These are phyloP conservation scores for Xylaria scruposa DNA, from an alignment of 495 filamentous ascomycete species.

Conservation along the genomic window DNA sequence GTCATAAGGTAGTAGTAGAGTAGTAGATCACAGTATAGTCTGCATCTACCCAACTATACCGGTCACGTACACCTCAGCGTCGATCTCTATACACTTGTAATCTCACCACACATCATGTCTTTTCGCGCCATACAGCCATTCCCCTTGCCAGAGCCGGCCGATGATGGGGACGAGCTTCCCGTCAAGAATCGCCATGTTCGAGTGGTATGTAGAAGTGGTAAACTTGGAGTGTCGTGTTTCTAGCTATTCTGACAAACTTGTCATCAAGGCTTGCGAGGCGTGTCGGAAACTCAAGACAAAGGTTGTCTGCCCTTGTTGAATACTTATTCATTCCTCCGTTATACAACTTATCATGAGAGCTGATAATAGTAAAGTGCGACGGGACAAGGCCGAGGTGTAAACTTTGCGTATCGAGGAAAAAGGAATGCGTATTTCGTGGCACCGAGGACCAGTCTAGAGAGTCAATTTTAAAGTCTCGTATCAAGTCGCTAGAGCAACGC, in stretches of 20 bases:
- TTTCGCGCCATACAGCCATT: background rate
- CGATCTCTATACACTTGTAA: background rate
- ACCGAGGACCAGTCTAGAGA: background rate
- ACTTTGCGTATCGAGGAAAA: background rate
- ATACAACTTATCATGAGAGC: background rate
- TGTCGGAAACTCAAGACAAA: constrained; percentile 11
- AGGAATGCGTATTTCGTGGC: constrained; percentile 8
- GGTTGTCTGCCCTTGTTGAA: background rate
- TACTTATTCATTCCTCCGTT: background rate
- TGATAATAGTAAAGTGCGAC: constrained; percentile 11
- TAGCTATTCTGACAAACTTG: background rate
- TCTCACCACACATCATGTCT: background rate
- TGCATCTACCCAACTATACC: no score
- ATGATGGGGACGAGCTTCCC: background rate
- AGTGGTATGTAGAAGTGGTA: background rate
- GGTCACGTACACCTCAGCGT: background rate
- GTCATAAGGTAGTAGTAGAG: no score
- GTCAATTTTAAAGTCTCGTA: background rate
- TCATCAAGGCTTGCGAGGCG: constrained; percentile 15
- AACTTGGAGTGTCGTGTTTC: background rate
- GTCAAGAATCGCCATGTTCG: background rate
- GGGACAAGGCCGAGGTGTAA: background rate
- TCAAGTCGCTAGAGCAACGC: background rate
- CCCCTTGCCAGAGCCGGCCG: background rate
- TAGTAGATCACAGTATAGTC: no score